A percentile compares a stretch with the other conserved stretches of the same genome.
phyloP scores from a whole-genome alignment of 768 basidiomycete species.

The Pholiota conissans region DNA sequence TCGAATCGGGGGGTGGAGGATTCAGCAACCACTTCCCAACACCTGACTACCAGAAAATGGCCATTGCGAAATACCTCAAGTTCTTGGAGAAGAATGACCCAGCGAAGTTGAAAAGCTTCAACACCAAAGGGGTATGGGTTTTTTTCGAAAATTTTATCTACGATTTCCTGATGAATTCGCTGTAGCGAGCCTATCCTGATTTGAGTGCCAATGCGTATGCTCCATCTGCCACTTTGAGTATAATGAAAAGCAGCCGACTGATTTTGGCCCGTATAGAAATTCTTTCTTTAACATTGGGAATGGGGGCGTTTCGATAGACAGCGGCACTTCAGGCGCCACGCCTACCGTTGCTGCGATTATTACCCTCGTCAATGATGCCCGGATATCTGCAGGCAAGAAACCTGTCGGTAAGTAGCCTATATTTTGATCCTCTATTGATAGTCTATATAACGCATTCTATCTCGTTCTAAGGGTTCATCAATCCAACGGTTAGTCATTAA shows the following conservation, averaged over 20 bases:
- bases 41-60: conserved; percentile 38
- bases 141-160: too few species aligned
- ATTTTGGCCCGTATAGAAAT: conserved; percentile 5
- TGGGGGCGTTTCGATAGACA: conserved; percentile 22
- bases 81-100: conserved; percentile 32
- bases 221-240: neutral
- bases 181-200: conserved; percentile 48
- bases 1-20: conserved; percentile 46
- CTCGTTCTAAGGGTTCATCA: conserved; percentile 40
- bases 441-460: neutral
- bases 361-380: conserved; percentile 52
- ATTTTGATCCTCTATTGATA: neutral
- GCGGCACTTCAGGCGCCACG: conserved; percentile 41
- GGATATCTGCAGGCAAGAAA: conserved; percentile 38
- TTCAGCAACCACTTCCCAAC: conserved; percentile 41
- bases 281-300: conserved; percentile 16
- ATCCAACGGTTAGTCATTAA: conserved; percentile 34
- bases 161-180: neutral
- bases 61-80: conserved; percentile 38
- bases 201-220: conserved; percentile 47
- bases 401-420: conserved; percentile 35
- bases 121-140: conserved; percentile 29
- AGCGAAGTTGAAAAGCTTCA: conserved; percentile 20
- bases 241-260: neutral
- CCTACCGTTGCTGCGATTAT: conserved; percentile 44